Percentiles rank a stretch among this genome's conserved stretches.
Evolutionary conservation across 331 rosid species (phyloP).

Genomic region (Spiraea crenata): DNA sequence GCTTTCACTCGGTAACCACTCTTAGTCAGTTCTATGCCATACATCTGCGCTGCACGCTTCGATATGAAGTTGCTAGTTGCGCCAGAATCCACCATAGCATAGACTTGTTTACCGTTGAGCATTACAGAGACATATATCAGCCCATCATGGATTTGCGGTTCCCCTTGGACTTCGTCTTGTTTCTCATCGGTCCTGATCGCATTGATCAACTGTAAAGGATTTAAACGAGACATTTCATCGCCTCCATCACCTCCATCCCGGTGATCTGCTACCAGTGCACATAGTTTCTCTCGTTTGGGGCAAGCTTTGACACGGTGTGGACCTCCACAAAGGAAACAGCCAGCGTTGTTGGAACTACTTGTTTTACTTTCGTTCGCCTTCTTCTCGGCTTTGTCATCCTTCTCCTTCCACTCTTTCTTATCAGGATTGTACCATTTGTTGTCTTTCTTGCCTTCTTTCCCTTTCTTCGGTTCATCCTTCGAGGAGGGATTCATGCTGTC

Average conservation of each 20-base stretch:
- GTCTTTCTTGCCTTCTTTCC: background rate
- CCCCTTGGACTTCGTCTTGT: too few relatives aligned
- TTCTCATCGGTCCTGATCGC: too few relatives aligned
- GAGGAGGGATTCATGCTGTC: too few relatives aligned
- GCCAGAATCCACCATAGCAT: background rate
- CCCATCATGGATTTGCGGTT: background rate
- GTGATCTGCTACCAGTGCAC: too few relatives aligned
- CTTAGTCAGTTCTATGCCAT: background rate
- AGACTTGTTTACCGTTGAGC: background rate
- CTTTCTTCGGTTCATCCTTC: background rate
- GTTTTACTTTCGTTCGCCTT: background rate
- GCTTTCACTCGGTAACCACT: background rate
- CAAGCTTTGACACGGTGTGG: background rate
- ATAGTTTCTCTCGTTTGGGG: too few relatives aligned
- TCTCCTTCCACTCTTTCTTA: background rate
- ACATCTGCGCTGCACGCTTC: too few relatives aligned
- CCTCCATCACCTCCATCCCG: too few relatives aligned
- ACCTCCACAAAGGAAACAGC: background rate
- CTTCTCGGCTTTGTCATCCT: background rate
- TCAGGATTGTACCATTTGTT: background rate
- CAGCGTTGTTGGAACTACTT: background rate
- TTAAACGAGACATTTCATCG: too few relatives aligned
- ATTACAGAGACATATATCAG: background rate
- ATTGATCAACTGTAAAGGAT: too few relatives aligned
- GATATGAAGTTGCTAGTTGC: background rate